Conservation (phyloP, 805 yeast species). For the Teunomyces kruisii region DNA sequence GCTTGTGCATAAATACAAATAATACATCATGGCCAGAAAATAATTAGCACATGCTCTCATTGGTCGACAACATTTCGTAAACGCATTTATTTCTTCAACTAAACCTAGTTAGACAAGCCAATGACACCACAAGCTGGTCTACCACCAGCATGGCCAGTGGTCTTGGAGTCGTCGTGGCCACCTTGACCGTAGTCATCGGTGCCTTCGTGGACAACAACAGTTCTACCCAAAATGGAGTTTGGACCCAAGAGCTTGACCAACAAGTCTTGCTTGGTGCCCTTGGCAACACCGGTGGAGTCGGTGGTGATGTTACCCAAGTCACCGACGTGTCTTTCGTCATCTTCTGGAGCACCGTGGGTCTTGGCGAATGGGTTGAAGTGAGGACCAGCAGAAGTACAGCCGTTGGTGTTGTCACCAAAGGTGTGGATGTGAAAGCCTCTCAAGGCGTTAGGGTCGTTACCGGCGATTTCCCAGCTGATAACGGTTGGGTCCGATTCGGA, state of each 20-base stretch:
- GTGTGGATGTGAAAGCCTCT: conserved; percentile 98
- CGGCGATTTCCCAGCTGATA: conserved; percentile 82
- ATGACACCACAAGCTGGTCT: conserved; percentile 99
- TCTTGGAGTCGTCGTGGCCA: conserved; percentile 84
- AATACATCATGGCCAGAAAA: neutral
- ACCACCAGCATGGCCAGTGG: conserved; percentile 97
- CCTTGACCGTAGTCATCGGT: conserved; percentile 94
- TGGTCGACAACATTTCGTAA: neutral
- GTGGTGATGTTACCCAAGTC: conserved; percentile 94
- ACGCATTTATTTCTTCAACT: neutral
- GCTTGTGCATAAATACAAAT: too few relatives aligned
- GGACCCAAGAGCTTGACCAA: conserved; percentile 82
- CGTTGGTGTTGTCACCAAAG: conserved; percentile 98
- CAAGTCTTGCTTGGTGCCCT: conserved; percentile 79
- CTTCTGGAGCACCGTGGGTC: conserved; percentile 91
- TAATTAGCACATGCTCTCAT: neutral
- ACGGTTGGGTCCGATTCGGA: conserved; percentile 81
- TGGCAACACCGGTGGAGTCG: conserved; percentile 85
- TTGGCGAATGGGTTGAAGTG: conserved; percentile 90
- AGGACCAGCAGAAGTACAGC: conserved; percentile 98
- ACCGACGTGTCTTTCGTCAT: conserved; percentile 83
- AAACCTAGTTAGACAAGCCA: conserved; percentile 59
- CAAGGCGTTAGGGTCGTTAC: conserved; percentile 82
- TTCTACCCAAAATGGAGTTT: conserved; percentile 88
- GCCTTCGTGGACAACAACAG: conserved; percentile 92